Base-by-base conservation (phyloP, 164 flowering plant genomes). In the Annona cherimola region DNA sequence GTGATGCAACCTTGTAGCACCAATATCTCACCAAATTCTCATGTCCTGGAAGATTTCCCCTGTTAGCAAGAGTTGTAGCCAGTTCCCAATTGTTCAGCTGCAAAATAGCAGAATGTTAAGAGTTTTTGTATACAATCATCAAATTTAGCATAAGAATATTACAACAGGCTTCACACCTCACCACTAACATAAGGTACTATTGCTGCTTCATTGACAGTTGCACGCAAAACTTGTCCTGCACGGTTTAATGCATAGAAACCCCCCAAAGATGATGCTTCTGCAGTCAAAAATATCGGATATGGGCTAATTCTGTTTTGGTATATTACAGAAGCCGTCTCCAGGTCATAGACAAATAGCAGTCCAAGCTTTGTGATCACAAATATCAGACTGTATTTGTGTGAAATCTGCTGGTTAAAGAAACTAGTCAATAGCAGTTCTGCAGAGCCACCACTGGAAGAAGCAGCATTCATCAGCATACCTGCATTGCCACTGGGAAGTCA, bases 401-500 rank as follows among this genome's bases (percentile, higher is more conserved):
- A 96, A 72, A 96, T 87, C 99, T 96, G 97, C 80, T 71, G 79
- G 73, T 71, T 65, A 35, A 70, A 6, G 11, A 70, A 63, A 26
- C 20, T 61, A 80, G 40, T 70, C 40, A 75, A 57, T 57, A 67
- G 19, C 26, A 67, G n/a, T 42, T 61, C 64, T 19, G 19, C 50
- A 71, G 7, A 18, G 14, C 20, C 42, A n/a, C 35, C 19, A n/a
- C 19, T 61, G 14, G 6, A 4, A 19, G 39, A 14, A 2, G 35
- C 2, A 7, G 5, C 26, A 26, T 61, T 8, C 6, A 61, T 26
- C 19, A 26, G 35, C 5, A 5, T 76, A 93, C 99, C 99, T 96
- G 99, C 99, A 96, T 96, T 20, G 99, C 86, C 40, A 96, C 99
- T n/a, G 99, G 99, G 72, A 96, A 96, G 69, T 96, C 99, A 79